A percentile compares a stretch with the other conserved stretches of the same genome.
phyloP scores from a whole-genome alignment of 257 asterid genomes.

The Cinchona pubescens region DNA sequence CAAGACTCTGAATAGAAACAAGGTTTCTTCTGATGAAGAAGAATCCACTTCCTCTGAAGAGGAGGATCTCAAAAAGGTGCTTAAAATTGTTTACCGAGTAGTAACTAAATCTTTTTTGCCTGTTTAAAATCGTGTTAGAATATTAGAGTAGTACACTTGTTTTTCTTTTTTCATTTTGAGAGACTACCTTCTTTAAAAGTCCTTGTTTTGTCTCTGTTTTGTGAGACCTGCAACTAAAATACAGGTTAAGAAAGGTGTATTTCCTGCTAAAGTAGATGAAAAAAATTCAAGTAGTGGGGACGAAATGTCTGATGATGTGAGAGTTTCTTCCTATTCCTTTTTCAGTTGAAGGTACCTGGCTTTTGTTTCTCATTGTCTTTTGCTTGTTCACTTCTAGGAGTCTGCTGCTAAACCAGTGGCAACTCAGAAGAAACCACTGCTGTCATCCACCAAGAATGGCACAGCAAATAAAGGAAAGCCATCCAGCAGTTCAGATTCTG shows the following conservation, averaged over 20 bases:
- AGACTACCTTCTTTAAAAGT: not conserved
- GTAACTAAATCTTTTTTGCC: not conserved
- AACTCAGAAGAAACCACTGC: slow-evolving; percentile 14
- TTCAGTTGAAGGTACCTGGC: too few relatives aligned
- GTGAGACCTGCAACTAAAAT: not conserved
- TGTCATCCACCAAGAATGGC: slow-evolving; percentile 14
- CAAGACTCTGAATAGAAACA: slow-evolving; percentile 29
- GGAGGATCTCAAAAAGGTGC: slow-evolving; percentile 27
- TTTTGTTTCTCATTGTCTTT: not conserved
- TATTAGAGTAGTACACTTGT: not conserved
- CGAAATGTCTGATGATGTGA: slow-evolving; percentile 17
- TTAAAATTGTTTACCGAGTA: too few relatives aligned
- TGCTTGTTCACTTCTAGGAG: slow-evolving; percentile 15
- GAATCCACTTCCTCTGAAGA: slow-evolving; percentile 53
- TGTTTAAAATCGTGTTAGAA: not conserved
- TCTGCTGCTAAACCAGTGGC: slow-evolving; percentile 14
- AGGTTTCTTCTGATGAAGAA: slow-evolving; percentile 10
- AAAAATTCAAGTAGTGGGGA: slow-evolving; percentile 14
- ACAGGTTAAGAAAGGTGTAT: slow-evolving; percentile 17
- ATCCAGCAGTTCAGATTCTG: slow-evolving; percentile 20
- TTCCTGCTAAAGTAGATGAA: slow-evolving; percentile 6
- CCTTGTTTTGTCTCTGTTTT: not conserved
- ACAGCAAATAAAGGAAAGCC: slow-evolving; percentile 16
- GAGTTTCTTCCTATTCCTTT: not conserved
- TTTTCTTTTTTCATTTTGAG: too few relatives aligned